Evolutionary conservation across 2,329 filamentous ascomycete genomes (phyloP).

Genomic region (Pseudogymnoascus sp.): DNA sequence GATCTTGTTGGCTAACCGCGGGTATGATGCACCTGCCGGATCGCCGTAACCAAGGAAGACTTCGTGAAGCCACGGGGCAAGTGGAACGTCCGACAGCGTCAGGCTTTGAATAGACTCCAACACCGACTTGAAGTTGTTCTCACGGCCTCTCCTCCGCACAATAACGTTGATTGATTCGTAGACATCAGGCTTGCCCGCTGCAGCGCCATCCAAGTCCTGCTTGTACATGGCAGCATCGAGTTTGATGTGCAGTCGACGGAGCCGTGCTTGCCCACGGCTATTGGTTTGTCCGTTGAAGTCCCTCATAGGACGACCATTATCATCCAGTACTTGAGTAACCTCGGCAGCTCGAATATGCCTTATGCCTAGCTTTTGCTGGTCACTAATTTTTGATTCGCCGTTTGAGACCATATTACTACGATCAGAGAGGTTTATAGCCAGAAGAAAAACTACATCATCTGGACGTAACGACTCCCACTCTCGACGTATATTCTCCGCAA

Average conservation of each 20-base stretch:
- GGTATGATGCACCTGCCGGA: conserved; percentile 78
- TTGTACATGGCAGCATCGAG: conserved; percentile 74
- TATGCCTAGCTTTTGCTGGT: conserved; percentile 58
- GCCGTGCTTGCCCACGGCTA: conserved; percentile 50
- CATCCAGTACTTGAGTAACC: conserved; percentile 77
- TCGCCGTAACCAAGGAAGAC: conserved; percentile 98
- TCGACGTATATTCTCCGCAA: conserved; percentile 65
- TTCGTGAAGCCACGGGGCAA: conserved; percentile 89
- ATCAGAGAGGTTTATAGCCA: conserved; percentile 61
- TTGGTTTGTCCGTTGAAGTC: conserved; percentile 55
- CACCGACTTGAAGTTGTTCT: conserved; percentile 96
- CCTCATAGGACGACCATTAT: conserved; percentile 66
- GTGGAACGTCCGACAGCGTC: conserved; percentile 72
- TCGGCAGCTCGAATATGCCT: conserved; percentile 71
- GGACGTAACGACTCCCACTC: conserved; percentile 87
- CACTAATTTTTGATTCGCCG: conserved; percentile 36
- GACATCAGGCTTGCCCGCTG: conserved; percentile 63
- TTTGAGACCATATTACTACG: conserved; percentile 44
- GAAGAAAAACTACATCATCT: conserved; percentile 83
- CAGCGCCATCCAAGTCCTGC: conserved; percentile 58
- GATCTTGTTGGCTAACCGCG: conserved; percentile 68
- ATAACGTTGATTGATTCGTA: conserved; percentile 83
- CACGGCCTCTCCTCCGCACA: conserved; percentile 70
- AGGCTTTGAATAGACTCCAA: conserved; percentile 85
- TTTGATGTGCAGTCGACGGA: conserved; percentile 67